Evolutionary conservation across 2,329 filamentous ascomycete genomes (phyloP), one percentile per base, ranked within the genome.

Genomic region (Fusarium sp.): DNA sequence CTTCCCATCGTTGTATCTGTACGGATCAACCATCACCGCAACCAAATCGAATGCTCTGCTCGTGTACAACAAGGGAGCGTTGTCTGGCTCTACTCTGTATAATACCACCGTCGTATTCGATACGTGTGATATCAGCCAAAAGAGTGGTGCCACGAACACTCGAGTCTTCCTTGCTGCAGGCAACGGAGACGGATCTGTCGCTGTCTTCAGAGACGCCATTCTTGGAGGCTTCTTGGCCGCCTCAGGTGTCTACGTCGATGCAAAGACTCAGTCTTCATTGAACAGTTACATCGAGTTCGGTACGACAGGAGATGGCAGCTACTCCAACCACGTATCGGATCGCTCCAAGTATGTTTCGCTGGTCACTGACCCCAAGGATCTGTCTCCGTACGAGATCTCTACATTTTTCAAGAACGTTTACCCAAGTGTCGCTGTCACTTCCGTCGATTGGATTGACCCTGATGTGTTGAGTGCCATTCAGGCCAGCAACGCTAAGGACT

Each of bases 101-200:
- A 76, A 82, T 57, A 81, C 82, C 0, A 82, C 78, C 0, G 70
- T 80, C 3, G 78, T 83, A 0, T 74, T 83, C 20, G 81, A 83
- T 55, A 77, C 75, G 8, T 79, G 77, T 37, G 73, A 74, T 2
- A 72, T 83, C 14, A 65, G 74, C 11, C 77, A 78, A 37, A 73
- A 72, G 47, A 56, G 50, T 5, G 70, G 70, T 14, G 39, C 63
- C 3, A 72, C 75, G 7, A 82, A 79, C 45, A 78, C 71, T 24
- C 77, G 79, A 19, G 80, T 83, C 11, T 83, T 75, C 52, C 64
- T 84, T 15, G 80, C 79, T 1, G 77, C 80, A 7, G 79, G 80
- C 2, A 82, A 82, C 43, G 78, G 74, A 2, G 73, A 70, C 5
- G 80, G 80, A 19, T 78, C 80, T 0, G 76, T 79, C 2, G 81